phyloP scores from a whole-genome alignment of 2,329 filamentous ascomycete species.

The Cercospora sp. region DNA sequence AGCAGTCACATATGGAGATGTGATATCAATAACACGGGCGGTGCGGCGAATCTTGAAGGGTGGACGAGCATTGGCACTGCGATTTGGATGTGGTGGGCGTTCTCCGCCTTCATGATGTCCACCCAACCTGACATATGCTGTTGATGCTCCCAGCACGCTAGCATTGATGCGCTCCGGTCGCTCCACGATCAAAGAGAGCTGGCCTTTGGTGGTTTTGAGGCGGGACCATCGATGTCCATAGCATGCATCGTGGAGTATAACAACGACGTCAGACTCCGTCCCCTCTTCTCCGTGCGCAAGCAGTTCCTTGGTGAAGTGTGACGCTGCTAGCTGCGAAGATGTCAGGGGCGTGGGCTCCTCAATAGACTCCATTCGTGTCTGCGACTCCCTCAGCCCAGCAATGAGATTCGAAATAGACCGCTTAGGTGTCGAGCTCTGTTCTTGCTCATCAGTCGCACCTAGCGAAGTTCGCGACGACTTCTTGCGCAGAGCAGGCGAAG shows the following conservation, averaged over 20 bases:
- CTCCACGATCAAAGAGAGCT: constrained; percentile 82
- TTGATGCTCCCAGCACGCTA: constrained; percentile 74
- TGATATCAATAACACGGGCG: constrained; percentile 66
- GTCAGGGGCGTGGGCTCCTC: constrained; percentile 37
- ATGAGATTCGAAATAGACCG: constrained; percentile 39
- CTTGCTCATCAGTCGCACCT: constrained; percentile 28
- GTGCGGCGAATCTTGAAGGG: constrained; percentile 86
- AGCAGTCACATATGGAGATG: constrained; percentile 76
- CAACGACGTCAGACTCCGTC: constrained; percentile 62
- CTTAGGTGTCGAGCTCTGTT: constrained; percentile 36
- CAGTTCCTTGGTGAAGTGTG: constrained; percentile 70
- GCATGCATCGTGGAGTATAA: constrained; percentile 88
- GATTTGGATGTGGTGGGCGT: constrained; percentile 64
- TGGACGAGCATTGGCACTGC: constrained; percentile 56
- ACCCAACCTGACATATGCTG: constrained; percentile 88
- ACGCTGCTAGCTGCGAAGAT: constrained; percentile 37
- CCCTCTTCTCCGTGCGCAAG: constrained; percentile 57
- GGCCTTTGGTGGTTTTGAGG: constrained; percentile 70
- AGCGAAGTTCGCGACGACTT: constrained; percentile 34
- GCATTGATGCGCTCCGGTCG: constrained; percentile 88
- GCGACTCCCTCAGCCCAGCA: constrained; percentile 36
- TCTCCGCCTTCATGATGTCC: constrained; percentile 71
- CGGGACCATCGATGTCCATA: constrained; percentile 92
- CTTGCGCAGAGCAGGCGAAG: constrained; percentile 25
- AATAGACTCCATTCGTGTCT: constrained; percentile 38